Conservation (phyloP, 208 protist genomes). For the Sergeia podlipaevii region DNA sequence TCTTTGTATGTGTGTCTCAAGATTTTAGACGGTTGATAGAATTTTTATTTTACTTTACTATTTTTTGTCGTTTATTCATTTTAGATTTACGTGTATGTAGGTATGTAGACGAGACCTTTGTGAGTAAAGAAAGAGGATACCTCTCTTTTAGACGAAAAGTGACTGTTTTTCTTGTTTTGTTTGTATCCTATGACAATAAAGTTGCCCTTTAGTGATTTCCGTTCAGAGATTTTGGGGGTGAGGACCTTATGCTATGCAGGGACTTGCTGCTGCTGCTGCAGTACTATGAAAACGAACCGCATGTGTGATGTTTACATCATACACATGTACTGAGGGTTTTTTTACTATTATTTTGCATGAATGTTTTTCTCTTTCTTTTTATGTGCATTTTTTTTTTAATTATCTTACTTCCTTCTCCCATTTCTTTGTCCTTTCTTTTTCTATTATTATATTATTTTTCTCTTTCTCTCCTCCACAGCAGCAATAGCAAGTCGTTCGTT, state of each 20-base stretch:
- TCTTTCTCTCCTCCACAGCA: constrained; percentile 4
- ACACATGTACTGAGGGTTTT: neutral
- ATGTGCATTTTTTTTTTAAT: constrained; percentile 8
- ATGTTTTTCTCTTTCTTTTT: constrained; percentile 13
- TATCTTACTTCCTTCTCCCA: neutral
- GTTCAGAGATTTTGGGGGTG: too few species aligned
- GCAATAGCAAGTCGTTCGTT: constrained; percentile 1
- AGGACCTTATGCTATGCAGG: too few species aligned
- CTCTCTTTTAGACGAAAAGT: neutral
- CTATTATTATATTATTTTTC: neutral
- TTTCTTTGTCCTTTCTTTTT: constrained; percentile 2
- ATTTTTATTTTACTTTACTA: too few species aligned
- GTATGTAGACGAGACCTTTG: too few species aligned
- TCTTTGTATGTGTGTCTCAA: neutral
- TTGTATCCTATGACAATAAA: constrained; percentile 1
- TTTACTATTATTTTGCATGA: constrained; percentile 12
- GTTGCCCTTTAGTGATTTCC: too few species aligned
- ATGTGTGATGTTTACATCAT: too few species aligned
- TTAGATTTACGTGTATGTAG: too few species aligned
- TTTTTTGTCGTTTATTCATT: too few species aligned
- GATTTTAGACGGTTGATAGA: neutral
- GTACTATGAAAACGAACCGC: too few species aligned
- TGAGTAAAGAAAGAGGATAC: too few species aligned
- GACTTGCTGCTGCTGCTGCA: too few species aligned
- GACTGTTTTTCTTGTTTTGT: neutral